phyloP scores from a whole-genome alignment of 1,139 yeast species.

The Suhomyces bolitotheri region DNA sequence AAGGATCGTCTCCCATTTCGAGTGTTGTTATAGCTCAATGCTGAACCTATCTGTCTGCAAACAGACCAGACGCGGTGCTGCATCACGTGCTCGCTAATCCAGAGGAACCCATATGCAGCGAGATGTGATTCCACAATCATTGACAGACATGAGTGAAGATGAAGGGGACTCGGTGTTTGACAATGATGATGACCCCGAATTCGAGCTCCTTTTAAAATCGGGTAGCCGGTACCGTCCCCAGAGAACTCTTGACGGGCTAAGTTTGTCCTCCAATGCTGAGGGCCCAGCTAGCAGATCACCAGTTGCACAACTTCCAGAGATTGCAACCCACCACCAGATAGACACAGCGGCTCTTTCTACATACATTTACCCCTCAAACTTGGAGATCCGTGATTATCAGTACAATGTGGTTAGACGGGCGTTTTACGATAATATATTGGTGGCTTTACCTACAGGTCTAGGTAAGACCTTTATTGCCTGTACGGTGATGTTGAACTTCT shows the following conservation, averaged over 20 bases:
- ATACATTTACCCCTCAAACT: constrained; percentile 83
- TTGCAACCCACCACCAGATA: constrained; percentile 55
- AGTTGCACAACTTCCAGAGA: constrained; percentile 1
- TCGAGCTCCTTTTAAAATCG: constrained; percentile 9
- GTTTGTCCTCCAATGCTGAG: neutral
- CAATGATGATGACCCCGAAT: constrained; percentile 14
- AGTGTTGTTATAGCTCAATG: too few relatives aligned
- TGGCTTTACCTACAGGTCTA: constrained; percentile 95
- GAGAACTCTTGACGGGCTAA: constrained; percentile 16
- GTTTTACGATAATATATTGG: constrained; percentile 70
- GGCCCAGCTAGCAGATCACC: neutral
- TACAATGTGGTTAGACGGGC: constrained; percentile 74
- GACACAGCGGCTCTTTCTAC: constrained; percentile 43
- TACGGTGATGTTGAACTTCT: constrained; percentile 87
- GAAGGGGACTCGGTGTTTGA: constrained; percentile 10
- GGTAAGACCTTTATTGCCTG: constrained; percentile 97
- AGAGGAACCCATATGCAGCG: too few relatives aligned
- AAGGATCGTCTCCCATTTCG: constrained; percentile 29
- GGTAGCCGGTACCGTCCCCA: constrained; percentile 12
- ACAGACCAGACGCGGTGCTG: too few relatives aligned
- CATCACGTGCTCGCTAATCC: too few relatives aligned
- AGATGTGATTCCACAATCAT: too few relatives aligned
- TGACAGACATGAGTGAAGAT: too few relatives aligned
- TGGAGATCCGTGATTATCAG: constrained; percentile 85
- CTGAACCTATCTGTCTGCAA: too few relatives aligned